These are phyloP conservation scores for Zelopaecilomyces penicillatus DNA, from an alignment of 2,329 filamentous ascomycete genomes.

Conservation along the genomic window DNA sequence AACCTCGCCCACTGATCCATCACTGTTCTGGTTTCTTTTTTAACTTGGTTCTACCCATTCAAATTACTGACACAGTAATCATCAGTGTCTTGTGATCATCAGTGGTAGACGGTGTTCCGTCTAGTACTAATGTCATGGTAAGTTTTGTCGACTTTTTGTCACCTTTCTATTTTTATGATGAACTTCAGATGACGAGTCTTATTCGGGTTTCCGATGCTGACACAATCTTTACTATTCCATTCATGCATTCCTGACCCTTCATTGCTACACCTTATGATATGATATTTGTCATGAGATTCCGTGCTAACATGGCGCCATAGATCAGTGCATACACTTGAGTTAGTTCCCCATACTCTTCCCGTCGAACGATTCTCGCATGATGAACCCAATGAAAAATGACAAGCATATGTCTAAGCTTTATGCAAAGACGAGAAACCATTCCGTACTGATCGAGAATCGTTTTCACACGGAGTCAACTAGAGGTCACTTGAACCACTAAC, in stretches of 20 bases:
- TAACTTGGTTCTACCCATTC: constrained; percentile 7
- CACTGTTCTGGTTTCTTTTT: constrained; percentile 8
- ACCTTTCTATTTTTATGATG: constrained; percentile 22
- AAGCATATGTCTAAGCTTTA: constrained; percentile 94
- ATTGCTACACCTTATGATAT: constrained; percentile 3
- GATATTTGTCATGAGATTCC: constrained; percentile 5
- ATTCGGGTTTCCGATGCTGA: constrained; percentile 66
- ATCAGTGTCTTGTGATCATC: constrained; percentile 10
- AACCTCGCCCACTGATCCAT: constrained; percentile 93
- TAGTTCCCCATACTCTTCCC: constrained; percentile 16
- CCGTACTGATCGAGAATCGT: constrained; percentile 20
- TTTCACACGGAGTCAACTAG: constrained; percentile 9
- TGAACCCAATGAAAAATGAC: constrained; percentile 81
- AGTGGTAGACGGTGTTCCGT: constrained; percentile 4
- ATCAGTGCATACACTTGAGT: constrained; percentile 4
- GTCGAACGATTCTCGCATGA: constrained; percentile 44
- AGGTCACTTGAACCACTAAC: constrained; percentile 9
- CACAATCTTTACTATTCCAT: constrained; percentile 59
- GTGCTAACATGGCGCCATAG: constrained; percentile 14
- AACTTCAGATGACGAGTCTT: constrained; percentile 68
- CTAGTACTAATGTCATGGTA: not conserved
- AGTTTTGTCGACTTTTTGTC: not conserved
- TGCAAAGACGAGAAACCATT: constrained; percentile 36
- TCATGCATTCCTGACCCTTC: constrained; percentile 53
- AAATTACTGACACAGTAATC: constrained; percentile 13